phyloP scores from a whole-genome alignment of 2,329 filamentous ascomycete genomes.

The Neoarthrinium moseri region DNA sequence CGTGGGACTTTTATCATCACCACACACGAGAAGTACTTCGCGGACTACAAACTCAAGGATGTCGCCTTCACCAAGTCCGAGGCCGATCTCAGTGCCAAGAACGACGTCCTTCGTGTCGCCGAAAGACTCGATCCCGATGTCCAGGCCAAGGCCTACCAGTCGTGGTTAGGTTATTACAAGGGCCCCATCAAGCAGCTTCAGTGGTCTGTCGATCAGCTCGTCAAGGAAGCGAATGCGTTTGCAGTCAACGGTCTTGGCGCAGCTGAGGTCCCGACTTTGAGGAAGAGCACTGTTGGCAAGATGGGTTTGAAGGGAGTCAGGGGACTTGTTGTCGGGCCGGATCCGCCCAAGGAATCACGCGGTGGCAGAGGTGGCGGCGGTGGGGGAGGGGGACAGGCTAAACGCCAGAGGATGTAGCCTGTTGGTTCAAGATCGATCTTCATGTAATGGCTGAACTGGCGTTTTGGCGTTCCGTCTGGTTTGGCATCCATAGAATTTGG shows the following conservation, averaged over 20 bases:
- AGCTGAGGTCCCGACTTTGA: slow-evolving; percentile 44
- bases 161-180: slow-evolving; percentile 57
- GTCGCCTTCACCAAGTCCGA: slow-evolving; percentile 50
- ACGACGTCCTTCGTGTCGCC: slow-evolving; percentile 37
- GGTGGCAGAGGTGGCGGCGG: slow-evolving; percentile 22
- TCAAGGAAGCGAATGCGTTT: slow-evolving; percentile 49
- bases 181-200: slow-evolving; percentile 41
- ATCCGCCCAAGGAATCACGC: slow-evolving; percentile 32
- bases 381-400: neutral
- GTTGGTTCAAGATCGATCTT: too few species aligned
- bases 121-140: slow-evolving; percentile 40
- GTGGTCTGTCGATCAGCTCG: slow-evolving; percentile 36
- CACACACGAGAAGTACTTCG: slow-evolving; percentile 49
- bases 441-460: neutral
- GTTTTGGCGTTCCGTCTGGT: neutral
- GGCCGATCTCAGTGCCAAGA: slow-evolving; percentile 41
- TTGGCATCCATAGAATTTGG: neutral
- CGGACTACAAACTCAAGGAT: slow-evolving; percentile 48
- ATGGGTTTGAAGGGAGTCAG: slow-evolving; percentile 55
- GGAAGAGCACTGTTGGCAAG: slow-evolving; percentile 49
- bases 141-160: slow-evolving; percentile 51
- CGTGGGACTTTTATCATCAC: slow-evolving; percentile 61
- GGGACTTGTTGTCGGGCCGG: slow-evolving; percentile 46
- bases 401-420: neutral
- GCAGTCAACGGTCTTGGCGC: slow-evolving; percentile 46